Evolutionary conservation across 495 filamentous ascomycete species (phyloP), one percentile per base, ranked within the genome.

Genomic region (Xylaria sp.): DNA sequence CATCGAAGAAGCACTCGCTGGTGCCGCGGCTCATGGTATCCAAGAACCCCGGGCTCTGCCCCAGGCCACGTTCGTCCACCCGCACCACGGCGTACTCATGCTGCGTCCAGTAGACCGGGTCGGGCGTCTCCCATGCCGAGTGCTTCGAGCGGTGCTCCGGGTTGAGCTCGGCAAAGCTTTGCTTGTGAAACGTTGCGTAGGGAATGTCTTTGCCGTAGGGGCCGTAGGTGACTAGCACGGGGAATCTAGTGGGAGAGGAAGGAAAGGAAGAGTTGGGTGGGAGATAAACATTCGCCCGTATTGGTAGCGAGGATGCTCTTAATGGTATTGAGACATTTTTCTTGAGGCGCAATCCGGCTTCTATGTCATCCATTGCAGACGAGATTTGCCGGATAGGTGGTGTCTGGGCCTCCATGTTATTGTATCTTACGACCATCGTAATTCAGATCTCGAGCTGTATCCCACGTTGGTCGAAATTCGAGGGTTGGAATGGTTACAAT

Each of bases 201-300:
- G 78, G 82, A 14, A 87, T 85, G 74, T 91, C 89, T 72, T 92
- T 91, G 14, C 89, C 90, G 72, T 92, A 92, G 1, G 90, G 89
- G 0, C 87, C 87, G 72, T 88, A 88, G 7, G 88, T 89, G 3
- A 87, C 81, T 0, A 90, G 74, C 0, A 87, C 87, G 1, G 88
- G 87, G 52, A 76, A 17, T 77, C 61, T 76, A 15, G 50, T 15
- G 3, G 24, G 24, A 4, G 21, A n/a, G 5, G 50, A 26, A 5
- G 24, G 29, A 15, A 24, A 29, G 21, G 58, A 37, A 15, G 69
- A 29, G 14, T 53, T 44, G n/a, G 77, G 72, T n/a, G 77, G 77
- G 26, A 79, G 46, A 70, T 78, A 79, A 24, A 78, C 46, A 50
- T 79, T 79, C 40, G 76, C 77, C 40, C 77, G 76, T 69, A 79